Evolutionary conservation across 2,329 filamentous ascomycete species (phyloP).

Genomic region (Domatiomyces catenatus): DNA sequence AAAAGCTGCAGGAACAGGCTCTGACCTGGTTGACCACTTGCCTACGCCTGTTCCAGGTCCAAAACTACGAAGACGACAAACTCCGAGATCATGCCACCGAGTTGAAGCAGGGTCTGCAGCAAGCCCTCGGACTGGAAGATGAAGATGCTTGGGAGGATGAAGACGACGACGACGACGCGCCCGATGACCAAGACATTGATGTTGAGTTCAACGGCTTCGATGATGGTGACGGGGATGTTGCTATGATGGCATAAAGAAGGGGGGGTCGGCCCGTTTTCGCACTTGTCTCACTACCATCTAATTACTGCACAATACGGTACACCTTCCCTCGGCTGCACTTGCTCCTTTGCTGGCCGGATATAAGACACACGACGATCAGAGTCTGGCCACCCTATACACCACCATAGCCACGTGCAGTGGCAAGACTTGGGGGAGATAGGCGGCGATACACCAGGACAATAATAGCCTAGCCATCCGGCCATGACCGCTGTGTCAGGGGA

Average conservation of each 20-base stretch:
- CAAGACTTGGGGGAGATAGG: background rate
- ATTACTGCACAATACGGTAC: no score
- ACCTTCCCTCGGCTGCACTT: background rate
- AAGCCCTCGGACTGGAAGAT: constrained; percentile 46
- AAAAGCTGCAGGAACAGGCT: constrained; percentile 34
- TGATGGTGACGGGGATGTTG: background rate
- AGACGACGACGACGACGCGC: constrained; percentile 31
- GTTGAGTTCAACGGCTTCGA: constrained; percentile 1
- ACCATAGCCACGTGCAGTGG: background rate
- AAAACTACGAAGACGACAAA: constrained; percentile 54
- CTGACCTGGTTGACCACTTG: constrained; percentile 67
- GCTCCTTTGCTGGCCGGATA: background rate
- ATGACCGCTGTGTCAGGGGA: background rate
- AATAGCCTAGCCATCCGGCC: background rate
- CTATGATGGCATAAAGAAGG: background rate
- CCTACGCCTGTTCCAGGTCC: constrained; percentile 57
- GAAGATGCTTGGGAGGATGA: constrained; percentile 36
- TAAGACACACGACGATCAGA: background rate
- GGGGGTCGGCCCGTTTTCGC: background rate
- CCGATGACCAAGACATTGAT: constrained; percentile 15
- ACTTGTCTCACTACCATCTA: background rate
- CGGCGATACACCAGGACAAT: background rate
- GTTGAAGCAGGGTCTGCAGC: constrained; percentile 39
- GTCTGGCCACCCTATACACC: background rate
- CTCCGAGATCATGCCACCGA: constrained; percentile 31